Percentiles rank a stretch among this genome's conserved stretches.
Evolutionary conservation across 345 rosid species (phyloP).

Genomic region (Iberis pinnata): DNA sequence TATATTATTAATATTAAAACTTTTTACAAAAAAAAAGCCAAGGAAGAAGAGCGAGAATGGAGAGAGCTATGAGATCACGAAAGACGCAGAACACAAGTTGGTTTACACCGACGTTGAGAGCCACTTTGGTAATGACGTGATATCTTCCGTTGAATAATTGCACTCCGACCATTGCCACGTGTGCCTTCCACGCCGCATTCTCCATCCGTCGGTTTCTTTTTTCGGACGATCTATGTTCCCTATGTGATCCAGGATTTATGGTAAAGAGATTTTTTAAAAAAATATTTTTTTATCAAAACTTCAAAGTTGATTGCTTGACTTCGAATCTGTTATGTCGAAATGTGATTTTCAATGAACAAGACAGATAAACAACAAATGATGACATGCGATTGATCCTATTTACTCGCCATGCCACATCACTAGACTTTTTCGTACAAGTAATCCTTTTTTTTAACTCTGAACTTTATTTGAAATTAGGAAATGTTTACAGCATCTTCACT

Average conservation of each 20-base stretch:
- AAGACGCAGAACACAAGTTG: conserved; percentile 90
- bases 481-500: too few relatives aligned
- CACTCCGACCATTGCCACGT: conserved; percentile 67
- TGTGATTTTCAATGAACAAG: conserved; percentile 7
- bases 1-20: too few relatives aligned
- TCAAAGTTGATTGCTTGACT: conserved; percentile 21
- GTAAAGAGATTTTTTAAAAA: too few relatives aligned
- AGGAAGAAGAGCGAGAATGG: conserved; percentile 86
- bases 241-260: conserved; percentile 16
- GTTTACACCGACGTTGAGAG: conserved; percentile 86
- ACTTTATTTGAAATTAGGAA: too few relatives aligned
- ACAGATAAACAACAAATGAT: conserved; percentile 28
- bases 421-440: too few relatives aligned
- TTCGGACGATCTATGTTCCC: conserved; percentile 22
- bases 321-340: not conserved
- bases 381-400: conserved; percentile 29
- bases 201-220: conserved; percentile 18
- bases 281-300: too few relatives aligned
- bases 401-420: conserved; percentile 17
- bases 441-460: too few relatives aligned
- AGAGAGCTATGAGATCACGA: conserved; percentile 89
- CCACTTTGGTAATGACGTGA: conserved; percentile 93
- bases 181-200: conserved; percentile 48
- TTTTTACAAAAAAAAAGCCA: too few relatives aligned
- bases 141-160: conserved; percentile 85